Evolutionary conservation across 768 basidiomycete genomes (phyloP).

Genomic region (Strobilomyces echinocephalus): DNA sequence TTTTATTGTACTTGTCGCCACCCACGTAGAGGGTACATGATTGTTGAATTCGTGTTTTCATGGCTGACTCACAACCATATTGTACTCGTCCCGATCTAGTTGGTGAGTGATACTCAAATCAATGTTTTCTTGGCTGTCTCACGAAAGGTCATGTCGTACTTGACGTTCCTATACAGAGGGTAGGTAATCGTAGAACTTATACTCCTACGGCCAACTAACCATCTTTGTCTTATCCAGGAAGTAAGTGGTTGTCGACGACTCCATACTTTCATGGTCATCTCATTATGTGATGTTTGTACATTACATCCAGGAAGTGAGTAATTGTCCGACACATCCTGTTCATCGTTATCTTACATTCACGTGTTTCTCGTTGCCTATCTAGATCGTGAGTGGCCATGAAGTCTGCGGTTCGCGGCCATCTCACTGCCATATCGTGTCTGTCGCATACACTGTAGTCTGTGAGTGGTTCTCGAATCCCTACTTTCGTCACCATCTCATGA

Average conservation of each 20-base stretch:
- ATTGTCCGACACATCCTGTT: background rate
- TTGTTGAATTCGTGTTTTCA: too few relatives aligned
- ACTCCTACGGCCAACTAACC: background rate
- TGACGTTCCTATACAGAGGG: background rate
- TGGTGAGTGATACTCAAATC: background rate
- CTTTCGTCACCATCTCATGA: too few relatives aligned
- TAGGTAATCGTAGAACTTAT: background rate
- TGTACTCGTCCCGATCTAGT: too few relatives aligned
- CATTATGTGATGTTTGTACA: background rate
- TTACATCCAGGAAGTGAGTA: background rate
- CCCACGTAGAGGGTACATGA: too few relatives aligned
- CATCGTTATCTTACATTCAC: background rate
- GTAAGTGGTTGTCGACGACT: background rate
- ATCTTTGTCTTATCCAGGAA: background rate
- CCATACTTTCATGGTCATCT: background rate
- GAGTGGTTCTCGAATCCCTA: too few relatives aligned
- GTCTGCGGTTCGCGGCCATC: background rate
- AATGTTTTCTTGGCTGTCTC: background rate
- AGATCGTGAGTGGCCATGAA: background rate
- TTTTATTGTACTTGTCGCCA: too few relatives aligned
- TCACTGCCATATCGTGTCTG: too few relatives aligned
- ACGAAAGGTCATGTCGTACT: background rate
- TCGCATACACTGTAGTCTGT: too few relatives aligned
- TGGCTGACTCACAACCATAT: too few relatives aligned
- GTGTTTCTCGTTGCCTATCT: background rate